A percentile compares a stretch with the other conserved stretches of the same genome.
Conservation (phyloP, 2,329 filamentous ascomycete genomes). For the Ophiostoma triangulosporum region DNA sequence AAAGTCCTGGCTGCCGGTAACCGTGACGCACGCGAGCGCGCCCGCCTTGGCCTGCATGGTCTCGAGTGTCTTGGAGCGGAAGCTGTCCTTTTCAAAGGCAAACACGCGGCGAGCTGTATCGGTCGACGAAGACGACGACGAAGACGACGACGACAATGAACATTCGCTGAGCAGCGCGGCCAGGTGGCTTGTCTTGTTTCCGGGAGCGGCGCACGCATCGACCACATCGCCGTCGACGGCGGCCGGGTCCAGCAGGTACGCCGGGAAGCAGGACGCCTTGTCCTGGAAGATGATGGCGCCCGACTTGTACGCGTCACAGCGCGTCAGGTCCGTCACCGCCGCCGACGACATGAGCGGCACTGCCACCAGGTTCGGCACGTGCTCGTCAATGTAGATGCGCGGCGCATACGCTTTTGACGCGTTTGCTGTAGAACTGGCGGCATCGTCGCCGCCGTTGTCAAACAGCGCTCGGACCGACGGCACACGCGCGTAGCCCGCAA, state of each 20-base stretch:
- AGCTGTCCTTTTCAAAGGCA: conserved; percentile 65
- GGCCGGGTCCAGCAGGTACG: conserved; percentile 63
- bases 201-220: conserved; percentile 89
- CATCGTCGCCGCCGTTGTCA: conserved; percentile 2
- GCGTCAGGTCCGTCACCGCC: conserved; percentile 53
- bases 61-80: conserved; percentile 59
- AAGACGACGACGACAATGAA: no score
- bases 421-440: neutral
- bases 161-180: conserved; percentile 52
- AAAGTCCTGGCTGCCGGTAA: conserved; percentile 56
- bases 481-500: conserved; percentile 48
- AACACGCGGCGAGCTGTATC: conserved; percentile 37
- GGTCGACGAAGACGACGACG: no score
- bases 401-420: neutral
- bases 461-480: conserved; percentile 44
- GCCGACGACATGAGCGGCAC: conserved; percentile 35
- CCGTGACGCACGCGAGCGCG: conserved; percentile 24
- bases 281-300: conserved; percentile 86
- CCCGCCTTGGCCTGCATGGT: conserved; percentile 77
- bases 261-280: conserved; percentile 93
- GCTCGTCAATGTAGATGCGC: conserved; percentile 56
- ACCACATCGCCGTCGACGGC: conserved; percentile 51
- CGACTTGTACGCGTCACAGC: conserved; percentile 56
- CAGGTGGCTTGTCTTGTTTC: conserved; percentile 93
- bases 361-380: conserved; percentile 75